Base-by-base conservation (phyloP, 2,329 filamentous ascomycete genomes). In the Fusarium mexicanum region DNA sequence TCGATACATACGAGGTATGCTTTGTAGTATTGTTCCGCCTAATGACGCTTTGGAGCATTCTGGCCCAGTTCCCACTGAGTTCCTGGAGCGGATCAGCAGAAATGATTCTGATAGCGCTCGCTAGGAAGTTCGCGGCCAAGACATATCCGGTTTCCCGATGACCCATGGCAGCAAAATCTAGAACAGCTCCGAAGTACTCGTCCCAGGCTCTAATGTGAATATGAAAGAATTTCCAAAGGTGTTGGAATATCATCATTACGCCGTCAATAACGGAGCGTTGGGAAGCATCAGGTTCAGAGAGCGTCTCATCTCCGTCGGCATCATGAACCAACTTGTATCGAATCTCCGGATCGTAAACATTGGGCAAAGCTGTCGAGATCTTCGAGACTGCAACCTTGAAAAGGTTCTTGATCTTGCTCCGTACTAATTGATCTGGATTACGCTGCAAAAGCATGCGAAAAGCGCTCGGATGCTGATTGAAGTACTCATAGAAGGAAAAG, bases 101-200 rank as follows among this genome's bases (percentile, higher is more conserved):
- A 66, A 94, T 84, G 40, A 93, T 87, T 71, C 88, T 85, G 37
- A 93, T 69, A 35, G 89, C 85, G 71, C 86, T 90, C 46, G 84
- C 79, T 26, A 95, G 83, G 75, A 91, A 93, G 31, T 89, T 87
- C 38, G 87, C 84, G 17, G 90, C 87, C 31, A 95, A 84, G 31
- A 95, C 84, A 11, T 87, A 79, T 5, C 85, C 84, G 26, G 88
- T 85, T 79, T 94, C 91, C 10, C 85, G 80, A 7, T 85, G 81
- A 2, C 92, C 92, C 62, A 94, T 81, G 51, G 84, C 85, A 20
- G 90, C 90, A 78, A 95, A 92, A n/a, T 84, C 84, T n/a, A 88
- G 79, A 70, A 95, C 85, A n/a, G 93, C 87, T 18, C 88, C 88
- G 79, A 96, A 96, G 66, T 92, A 92, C 77, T 96, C 93, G 47